phyloP scores from a whole-genome alignment of 306 rosid species.

The Casuarina equisetifolia region DNA sequence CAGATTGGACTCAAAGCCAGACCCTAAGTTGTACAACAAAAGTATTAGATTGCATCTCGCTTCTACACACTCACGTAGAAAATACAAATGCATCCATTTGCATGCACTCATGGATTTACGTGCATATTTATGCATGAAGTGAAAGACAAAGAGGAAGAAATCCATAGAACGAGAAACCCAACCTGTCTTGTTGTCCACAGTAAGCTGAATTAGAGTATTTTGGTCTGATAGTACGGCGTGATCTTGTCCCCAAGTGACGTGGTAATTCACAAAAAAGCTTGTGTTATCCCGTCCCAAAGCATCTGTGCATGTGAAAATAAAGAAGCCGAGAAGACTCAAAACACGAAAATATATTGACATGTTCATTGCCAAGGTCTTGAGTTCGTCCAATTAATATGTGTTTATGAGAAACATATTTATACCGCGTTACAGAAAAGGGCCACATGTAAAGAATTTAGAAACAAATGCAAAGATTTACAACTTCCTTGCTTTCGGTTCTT shows the following conservation, averaged over 20 bases:
- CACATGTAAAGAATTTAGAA: neutral
- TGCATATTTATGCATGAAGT: too few species aligned
- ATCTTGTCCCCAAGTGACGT: neutral
- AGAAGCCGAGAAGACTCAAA: neutral
- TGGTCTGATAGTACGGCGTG: neutral
- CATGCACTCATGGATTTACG: neutral
- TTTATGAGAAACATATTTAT: too few species aligned
- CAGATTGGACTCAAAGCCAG: constrained; percentile 45
- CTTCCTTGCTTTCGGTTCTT: neutral
- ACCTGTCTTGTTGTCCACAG: constrained; percentile 28
- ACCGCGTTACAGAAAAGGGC: too few species aligned
- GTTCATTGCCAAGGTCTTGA: neutral
- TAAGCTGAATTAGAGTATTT: constrained; percentile 23
- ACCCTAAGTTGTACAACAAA: constrained; percentile 21
- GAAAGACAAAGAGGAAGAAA: neutral
- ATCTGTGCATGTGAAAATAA: neutral
- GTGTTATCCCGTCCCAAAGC: neutral
- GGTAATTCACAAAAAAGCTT: constrained; percentile 9
- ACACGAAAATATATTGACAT: neutral
- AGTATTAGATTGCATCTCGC: neutral
- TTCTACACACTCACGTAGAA: neutral
- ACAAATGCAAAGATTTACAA: neutral
- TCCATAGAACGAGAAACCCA: neutral
- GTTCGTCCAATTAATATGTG: too few species aligned
- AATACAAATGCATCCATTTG: neutral